Percentiles rank a stretch among this genome's conserved stretches.
These are phyloP conservation scores for Phylloporus sp. DNA, from an alignment of 1,284 basidiomycete species.

Conservation along the genomic window DNA sequence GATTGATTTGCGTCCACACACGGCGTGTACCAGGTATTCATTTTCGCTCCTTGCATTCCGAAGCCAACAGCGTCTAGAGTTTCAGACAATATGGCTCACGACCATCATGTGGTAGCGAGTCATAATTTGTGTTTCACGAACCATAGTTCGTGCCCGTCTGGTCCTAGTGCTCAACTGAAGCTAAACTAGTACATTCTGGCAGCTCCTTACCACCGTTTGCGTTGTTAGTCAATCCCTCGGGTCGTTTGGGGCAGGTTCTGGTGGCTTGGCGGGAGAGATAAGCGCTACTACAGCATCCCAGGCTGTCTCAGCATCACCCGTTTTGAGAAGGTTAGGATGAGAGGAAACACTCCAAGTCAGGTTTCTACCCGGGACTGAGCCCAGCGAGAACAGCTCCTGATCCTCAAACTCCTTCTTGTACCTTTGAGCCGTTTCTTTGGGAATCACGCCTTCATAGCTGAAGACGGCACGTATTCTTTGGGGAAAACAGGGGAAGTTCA, in stretches of 20 bases:
- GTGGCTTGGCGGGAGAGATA: background rate
- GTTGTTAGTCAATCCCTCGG: background rate
- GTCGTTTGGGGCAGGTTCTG: background rate
- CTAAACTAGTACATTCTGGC: too few species aligned
- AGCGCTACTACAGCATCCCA: conserved; percentile 20
- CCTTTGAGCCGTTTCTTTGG: too few species aligned
- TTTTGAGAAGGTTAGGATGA: conserved; percentile 5
- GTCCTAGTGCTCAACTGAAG: too few species aligned
- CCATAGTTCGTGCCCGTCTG: too few species aligned
- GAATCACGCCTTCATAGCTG: background rate
- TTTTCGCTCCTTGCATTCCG: too few species aligned
- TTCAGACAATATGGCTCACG: too few species aligned
- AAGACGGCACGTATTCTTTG: conserved; percentile 15
- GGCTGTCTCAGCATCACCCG: conserved; percentile 2
- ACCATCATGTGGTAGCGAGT: too few species aligned
- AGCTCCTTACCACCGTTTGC: conserved; percentile 10
- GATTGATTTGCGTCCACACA: too few species aligned
- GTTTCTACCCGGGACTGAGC: rapidly evolving
- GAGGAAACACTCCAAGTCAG: conserved; percentile 8
- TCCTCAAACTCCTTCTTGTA: too few species aligned
- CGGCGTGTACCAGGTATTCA: too few species aligned
- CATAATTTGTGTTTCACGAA: too few species aligned
- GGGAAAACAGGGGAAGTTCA: background rate
- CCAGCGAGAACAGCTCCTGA: background rate
- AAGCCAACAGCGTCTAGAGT: too few species aligned